Conservation (phyloP, 2,329 filamentous ascomycete species). For the Chaetomiaceae sp. region DNA sequence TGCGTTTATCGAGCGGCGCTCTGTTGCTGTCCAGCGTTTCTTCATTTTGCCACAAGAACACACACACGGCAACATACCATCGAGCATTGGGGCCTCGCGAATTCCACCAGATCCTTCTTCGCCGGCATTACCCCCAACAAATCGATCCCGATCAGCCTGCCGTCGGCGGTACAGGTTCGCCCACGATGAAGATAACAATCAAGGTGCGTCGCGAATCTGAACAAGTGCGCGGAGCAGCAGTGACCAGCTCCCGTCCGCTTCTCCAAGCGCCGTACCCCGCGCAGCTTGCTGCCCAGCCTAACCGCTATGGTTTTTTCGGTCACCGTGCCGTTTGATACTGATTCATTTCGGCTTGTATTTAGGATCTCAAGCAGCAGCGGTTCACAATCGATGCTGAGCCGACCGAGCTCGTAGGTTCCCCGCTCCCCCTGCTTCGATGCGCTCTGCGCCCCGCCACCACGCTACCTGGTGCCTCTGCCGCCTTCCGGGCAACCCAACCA, state of each 20-base stretch:
- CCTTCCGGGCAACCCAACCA: too few relatives aligned
- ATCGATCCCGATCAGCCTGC: slow-evolving; percentile 15
- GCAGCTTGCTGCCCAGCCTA: neutral
- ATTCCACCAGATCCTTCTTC: neutral
- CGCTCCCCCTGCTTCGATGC: slow-evolving; percentile 21
- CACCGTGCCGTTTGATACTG: slow-evolving; percentile 9
- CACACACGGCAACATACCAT: neutral
- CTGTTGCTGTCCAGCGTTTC: neutral
- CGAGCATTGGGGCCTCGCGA: neutral
- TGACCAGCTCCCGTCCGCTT: neutral
- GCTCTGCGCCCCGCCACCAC: slow-evolving; percentile 17
- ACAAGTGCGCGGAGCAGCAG: too few relatives aligned
- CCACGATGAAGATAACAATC: slow-evolving; percentile 64
- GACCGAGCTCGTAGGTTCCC: slow-evolving; percentile 71
- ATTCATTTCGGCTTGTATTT: slow-evolving; percentile 20
- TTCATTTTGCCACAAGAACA: slow-evolving; percentile 12
- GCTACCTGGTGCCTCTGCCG: slow-evolving; percentile 14
- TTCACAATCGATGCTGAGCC: slow-evolving; percentile 95
- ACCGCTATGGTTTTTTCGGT: neutral
- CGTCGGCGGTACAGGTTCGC: slow-evolving; percentile 32
- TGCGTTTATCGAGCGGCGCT: neutral
- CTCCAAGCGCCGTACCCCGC: neutral
- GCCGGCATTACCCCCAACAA: neutral
- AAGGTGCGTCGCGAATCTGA: slow-evolving; percentile 41
- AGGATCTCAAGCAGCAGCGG: slow-evolving; percentile 99